Evolutionary conservation across 306 rosid genomes (phyloP), one percentile per base, ranked within the genome.

Genomic region (Vicia villosa): DNA sequence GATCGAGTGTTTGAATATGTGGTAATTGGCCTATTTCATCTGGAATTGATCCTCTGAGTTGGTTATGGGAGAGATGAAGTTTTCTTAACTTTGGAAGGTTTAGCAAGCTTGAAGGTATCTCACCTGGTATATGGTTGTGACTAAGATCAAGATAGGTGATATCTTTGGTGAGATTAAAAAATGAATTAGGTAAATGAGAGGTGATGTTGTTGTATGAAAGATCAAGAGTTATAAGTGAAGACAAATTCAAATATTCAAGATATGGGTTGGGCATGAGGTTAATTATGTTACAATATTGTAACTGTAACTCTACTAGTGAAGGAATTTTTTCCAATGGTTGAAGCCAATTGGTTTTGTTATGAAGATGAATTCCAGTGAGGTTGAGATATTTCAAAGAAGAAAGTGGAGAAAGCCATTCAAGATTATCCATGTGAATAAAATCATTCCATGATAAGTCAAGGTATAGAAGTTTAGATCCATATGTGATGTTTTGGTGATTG

Each of bases 51-150:
- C 28, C 34, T 32, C 49, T 60, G 66, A 60, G 14, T 8, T 36
- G 8, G 66, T 60, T 60, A 9, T 8, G 0, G 0, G n/a, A 10
- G 0, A 60, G 46, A 8, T 8, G 8, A 34, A 60, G 46, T n/a
- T 15, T 0, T 50, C 38, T 2, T 36, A 68, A 20, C 20, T 51
- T 19, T 51, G 0, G 15, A 9, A 30, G 41, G 41, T 10, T 17
- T 46, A 7, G 68, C 74, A 3, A 75, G 32, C 38, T 32, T 71
- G 34, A n/a, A 43, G 68, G 76, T 17, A 59, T 59, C 20, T 59
- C 58, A 17, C 37, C 60, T 0, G 19, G 9, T 3, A 71, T 41
- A 16, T 3, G 22, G 21, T 6, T n/a, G n/a, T 57, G 0, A 0
- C 0, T 0, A 57, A 70, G 30, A 3, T 26, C 12, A 58, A 70